A percentile compares a stretch with the other conserved stretches of the same genome.
These are phyloP conservation scores for Helichrysum umbraculigerum DNA, from an alignment of 129 eudicot genomes.

Conservation along the genomic window DNA sequence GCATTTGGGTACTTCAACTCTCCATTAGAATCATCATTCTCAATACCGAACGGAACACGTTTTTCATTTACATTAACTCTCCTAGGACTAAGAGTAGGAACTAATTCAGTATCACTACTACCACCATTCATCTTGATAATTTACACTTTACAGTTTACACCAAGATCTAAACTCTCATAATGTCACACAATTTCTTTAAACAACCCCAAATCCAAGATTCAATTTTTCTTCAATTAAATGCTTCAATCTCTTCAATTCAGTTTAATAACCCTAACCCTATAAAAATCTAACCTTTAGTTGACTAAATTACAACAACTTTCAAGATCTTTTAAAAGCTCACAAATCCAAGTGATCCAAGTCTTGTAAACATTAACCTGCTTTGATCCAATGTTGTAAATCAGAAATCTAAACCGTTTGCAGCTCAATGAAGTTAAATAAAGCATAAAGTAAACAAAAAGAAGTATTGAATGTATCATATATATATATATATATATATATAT, in stretches of 20 bases:
- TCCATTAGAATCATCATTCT: conserved; percentile 31
- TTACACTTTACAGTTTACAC: conserved; percentile 20
- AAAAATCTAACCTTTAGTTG: background rate
- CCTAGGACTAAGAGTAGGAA: conserved; percentile 37
- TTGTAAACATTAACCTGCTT: conserved; percentile 20
- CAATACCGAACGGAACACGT: conserved; percentile 59
- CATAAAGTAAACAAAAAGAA: background rate
- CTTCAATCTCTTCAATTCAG: conserved; percentile 8
- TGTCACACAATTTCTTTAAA: conserved; percentile 25
- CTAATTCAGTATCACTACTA: conserved; percentile 31
- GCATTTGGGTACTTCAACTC: conserved; percentile 26
- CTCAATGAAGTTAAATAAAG: background rate
- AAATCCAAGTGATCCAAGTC: conserved; percentile 7
- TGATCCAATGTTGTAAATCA: conserved; percentile 15
- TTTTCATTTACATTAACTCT: conserved; percentile 33
- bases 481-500: too few species aligned
- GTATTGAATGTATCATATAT: background rate
- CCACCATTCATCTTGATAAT: conserved; percentile 40
- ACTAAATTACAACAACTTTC: background rate
- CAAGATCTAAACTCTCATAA: conserved; percentile 22
- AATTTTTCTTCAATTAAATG: conserved; percentile 11
- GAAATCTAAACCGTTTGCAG: background rate
- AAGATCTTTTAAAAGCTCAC: background rate
- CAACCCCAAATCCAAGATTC: conserved; percentile 33
- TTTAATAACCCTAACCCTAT: conserved; percentile 15